These are phyloP conservation scores for thale cress (Arabidopsis thaliana) DNA, from an alignment of 345 rosid species.

Conservation along the genomic window DNA sequence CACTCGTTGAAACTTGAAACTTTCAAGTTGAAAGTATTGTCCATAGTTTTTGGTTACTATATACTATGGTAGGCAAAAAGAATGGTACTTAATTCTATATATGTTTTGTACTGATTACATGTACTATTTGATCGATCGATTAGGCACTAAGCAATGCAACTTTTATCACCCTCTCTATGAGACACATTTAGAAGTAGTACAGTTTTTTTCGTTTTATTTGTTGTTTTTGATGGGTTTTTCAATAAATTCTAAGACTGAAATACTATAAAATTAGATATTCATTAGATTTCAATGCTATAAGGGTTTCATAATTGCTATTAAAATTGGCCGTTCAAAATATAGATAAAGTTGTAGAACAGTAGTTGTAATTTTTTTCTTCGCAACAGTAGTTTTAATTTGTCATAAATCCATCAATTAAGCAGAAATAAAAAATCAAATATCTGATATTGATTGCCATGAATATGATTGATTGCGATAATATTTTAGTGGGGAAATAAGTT, in stretches of 20 bases:
- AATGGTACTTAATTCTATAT: too few relatives aligned
- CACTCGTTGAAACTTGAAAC: too few relatives aligned
- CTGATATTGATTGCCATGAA: slow-evolving; percentile 37
- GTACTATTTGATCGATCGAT: too few relatives aligned
- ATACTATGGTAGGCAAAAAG: background rate
- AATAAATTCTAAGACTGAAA: background rate
- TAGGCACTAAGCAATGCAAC: too few relatives aligned
- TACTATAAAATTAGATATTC: background rate
- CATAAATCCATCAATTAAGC: background rate
- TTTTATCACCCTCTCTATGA: too few relatives aligned
- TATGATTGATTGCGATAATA: slow-evolving; percentile 30
- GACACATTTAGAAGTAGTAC: background rate
- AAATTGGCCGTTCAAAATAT: background rate
- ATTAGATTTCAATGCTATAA: background rate
- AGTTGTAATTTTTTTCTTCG: too few relatives aligned
- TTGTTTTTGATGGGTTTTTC: too few relatives aligned
- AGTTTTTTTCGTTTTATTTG: too few relatives aligned
- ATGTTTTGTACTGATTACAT: too few relatives aligned
- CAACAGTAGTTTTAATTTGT: background rate
- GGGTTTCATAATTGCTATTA: background rate
- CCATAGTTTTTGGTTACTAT: too few relatives aligned
- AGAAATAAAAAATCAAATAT: background rate
- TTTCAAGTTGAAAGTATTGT: too few relatives aligned
- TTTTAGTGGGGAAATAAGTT: background rate
- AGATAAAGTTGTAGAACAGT: background rate